Evolutionary conservation across 2,329 filamentous ascomycete genomes (phyloP), one percentile per base, ranked within the genome.

Genomic region (Fusarium albidum): DNA sequence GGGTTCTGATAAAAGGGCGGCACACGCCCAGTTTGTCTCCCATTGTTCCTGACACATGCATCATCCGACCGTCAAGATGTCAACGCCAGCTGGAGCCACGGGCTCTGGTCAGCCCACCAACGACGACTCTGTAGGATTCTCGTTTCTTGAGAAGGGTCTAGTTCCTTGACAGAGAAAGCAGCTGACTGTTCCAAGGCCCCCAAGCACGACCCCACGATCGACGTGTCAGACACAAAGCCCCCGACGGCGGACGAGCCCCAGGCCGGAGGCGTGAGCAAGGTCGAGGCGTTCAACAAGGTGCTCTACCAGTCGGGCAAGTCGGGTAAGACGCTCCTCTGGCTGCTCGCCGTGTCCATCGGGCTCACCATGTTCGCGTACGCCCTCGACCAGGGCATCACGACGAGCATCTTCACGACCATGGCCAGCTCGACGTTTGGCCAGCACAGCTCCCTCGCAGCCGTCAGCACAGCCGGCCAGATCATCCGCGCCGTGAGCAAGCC

Each of bases 211-310:
- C n/a, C 15, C 14, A 35, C 31, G 5, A 6, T 32, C 29, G 9
- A 7, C 29, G 29, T 7, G 12, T 32, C 29, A 32, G 29, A 32
- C 29, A n/a, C 29, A 12, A n/a, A 32, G 9, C 7, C 29, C 8
- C 29, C 29, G 7, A 7, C 29, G 12, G 29, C 10, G 29, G 14
- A 11, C 10, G 29, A 32, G n/a, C n/a, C n/a, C n/a, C n/a, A n/a
- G n/a, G n/a, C n/a, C n/a, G n/a, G n/a, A n/a, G 72, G 72, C 17
- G 72, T 75, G 14, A 69, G 65, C 47, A 67, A 62, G 18, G 72
- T 74, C 38, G 71, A 75, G 59, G 72, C 72, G 51, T 75, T 75
- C 61, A 75, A 74, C 68, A 73, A 71, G 64, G 71, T 73, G 3
- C 67, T 75, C 21, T 74, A 75, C 63, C 65, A 72, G 61, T 74